Percentiles rank a stretch among this genome's conserved stretches.
phyloP scores from a whole-genome alignment of 352 stramenopile species.

The Phytophthora pluvialis region DNA sequence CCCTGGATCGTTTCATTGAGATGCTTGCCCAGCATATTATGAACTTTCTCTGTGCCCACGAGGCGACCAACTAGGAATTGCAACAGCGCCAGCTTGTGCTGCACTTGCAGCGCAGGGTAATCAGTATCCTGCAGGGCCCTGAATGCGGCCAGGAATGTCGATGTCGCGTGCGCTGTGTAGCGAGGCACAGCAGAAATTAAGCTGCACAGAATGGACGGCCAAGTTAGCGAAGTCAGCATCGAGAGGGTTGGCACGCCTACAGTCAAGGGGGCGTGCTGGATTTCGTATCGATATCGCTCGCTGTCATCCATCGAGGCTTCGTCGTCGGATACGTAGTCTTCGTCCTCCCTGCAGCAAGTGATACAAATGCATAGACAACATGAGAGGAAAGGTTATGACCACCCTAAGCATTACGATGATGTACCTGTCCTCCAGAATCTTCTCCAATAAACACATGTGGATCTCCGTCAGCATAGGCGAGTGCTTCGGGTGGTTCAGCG shows the following conservation, averaged over 20 bases:
- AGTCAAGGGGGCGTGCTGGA: constrained; percentile 79
- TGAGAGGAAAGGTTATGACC: background rate
- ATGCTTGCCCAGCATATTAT: constrained; percentile 61
- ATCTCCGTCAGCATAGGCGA: constrained; percentile 74
- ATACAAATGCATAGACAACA: background rate
- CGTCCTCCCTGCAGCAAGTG: constrained; percentile 57
- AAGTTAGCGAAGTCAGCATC: constrained; percentile 86
- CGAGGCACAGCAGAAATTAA: constrained; percentile 76
- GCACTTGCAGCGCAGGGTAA: constrained; percentile 57
- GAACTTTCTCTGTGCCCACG: constrained; percentile 74
- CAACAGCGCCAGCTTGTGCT: constrained; percentile 76
- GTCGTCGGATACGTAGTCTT: constrained; percentile 88
- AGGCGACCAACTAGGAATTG: constrained; percentile 70
- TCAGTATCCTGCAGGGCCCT: constrained; percentile 50
- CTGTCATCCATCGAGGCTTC: constrained; percentile 81
- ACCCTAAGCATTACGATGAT: background rate
- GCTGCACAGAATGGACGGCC: constrained; percentile 74
- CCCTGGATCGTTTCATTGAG: constrained; percentile 58
- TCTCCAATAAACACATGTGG: constrained; percentile 86
- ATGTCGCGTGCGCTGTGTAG: constrained; percentile 55
- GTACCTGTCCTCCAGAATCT: constrained; percentile 76
- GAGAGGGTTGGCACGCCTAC: constrained; percentile 77
- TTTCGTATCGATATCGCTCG: constrained; percentile 83
- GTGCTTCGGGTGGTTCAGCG: constrained; percentile 48
- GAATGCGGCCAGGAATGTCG: constrained; percentile 55